Conservation (phyloP, 768 basidiomycete genomes). For the Naematelia encephala region DNA sequence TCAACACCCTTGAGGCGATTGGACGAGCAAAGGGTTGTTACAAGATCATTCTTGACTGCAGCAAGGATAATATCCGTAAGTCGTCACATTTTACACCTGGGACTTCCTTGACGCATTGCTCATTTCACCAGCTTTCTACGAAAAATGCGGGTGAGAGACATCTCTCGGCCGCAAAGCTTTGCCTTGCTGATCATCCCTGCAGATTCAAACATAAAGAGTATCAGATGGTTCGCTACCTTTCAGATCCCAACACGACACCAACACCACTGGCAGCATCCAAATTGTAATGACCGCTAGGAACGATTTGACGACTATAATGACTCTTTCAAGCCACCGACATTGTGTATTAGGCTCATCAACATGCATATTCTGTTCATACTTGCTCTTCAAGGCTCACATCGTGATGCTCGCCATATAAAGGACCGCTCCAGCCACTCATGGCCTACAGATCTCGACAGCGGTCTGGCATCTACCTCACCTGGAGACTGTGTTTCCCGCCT, state of each 20-base stretch:
- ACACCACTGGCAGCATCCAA: conserved; percentile 12
- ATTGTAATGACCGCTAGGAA: not conserved
- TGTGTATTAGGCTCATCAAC: too few species aligned
- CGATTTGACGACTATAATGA: not conserved
- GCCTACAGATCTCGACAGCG: too few species aligned
- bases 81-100: conserved; percentile 24
- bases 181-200: not conserved
- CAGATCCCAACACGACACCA: conserved; percentile 15
- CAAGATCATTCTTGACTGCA: conserved; percentile 97
- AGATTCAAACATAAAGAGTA: conserved; percentile 73
- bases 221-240: conserved; percentile 68
- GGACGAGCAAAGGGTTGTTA: conserved; percentile 75
- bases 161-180: not conserved
- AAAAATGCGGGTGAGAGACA: conserved; percentile 64
- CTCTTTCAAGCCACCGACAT: not conserved
- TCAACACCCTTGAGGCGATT: conserved; percentile 78
- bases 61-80: conserved; percentile 83
- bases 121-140: conserved; percentile 79
- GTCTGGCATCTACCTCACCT: too few species aligned
- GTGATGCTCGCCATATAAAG: too few species aligned
- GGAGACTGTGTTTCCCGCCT: too few species aligned
- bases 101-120: conserved; percentile 11
- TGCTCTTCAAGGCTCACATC: too few species aligned
- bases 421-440: too few species aligned
- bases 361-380: too few species aligned